These are phyloP conservation scores for Acanthamoeba royreba DNA, from an alignment of 208 protist genomes.

Conservation along the genomic window DNA sequence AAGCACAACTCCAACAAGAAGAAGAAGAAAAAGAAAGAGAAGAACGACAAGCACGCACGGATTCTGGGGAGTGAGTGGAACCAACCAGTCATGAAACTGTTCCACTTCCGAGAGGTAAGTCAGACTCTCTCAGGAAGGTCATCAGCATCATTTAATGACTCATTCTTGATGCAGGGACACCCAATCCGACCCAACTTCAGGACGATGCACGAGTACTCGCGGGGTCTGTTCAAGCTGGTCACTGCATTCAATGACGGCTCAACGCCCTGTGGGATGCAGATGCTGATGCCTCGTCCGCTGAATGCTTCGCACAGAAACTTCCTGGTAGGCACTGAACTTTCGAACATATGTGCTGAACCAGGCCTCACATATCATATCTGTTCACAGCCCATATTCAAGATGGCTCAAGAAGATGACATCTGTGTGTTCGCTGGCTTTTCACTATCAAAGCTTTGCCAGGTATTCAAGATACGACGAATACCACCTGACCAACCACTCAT, in stretches of 20 bases:
- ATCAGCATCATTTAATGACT: background rate
- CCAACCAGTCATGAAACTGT: background rate
- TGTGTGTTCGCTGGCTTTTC: background rate
- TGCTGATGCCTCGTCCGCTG: background rate
- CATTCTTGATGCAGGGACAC: too few species aligned
- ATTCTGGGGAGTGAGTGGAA: too few species aligned
- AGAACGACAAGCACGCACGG: too few species aligned
- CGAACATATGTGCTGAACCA: too few species aligned
- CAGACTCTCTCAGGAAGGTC: background rate
- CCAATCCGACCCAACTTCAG: background rate
- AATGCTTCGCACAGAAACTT: background rate
- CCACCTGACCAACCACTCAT: background rate
- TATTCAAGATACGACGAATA: background rate
- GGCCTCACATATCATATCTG: too few species aligned
- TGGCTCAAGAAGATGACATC: background rate
- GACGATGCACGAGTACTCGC: constrained; percentile 12
- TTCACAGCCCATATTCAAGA: background rate
- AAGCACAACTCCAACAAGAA: too few species aligned
- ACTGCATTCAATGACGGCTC: constrained; percentile 4
- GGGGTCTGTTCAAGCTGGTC: background rate
- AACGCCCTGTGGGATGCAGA: background rate
- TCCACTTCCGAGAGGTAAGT: constrained; percentile 3
- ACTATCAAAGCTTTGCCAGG: background rate
- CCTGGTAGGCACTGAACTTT: background rate
- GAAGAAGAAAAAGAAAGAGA: too few species aligned